phyloP scores from a whole-genome alignment of 495 filamentous ascomycete species.

The Penicillium daleae region DNA sequence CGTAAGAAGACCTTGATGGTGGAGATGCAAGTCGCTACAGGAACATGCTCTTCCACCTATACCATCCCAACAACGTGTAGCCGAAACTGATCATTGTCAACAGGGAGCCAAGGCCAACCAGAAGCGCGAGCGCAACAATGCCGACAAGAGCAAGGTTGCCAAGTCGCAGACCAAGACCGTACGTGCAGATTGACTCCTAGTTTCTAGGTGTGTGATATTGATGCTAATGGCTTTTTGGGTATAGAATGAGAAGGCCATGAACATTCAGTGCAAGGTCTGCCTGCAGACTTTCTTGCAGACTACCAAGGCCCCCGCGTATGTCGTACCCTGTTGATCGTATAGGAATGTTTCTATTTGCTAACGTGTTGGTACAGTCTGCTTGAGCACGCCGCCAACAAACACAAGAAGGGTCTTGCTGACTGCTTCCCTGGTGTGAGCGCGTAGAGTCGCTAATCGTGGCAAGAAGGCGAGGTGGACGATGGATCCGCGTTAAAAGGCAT shows the following conservation, averaged over 20 bases:
- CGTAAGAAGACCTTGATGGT: constrained; percentile 15
- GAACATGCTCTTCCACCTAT: neutral
- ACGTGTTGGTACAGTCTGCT: constrained; percentile 22
- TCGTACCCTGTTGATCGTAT: neutral
- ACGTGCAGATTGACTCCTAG: constrained; percentile 7
- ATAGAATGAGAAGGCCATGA: constrained; percentile 37
- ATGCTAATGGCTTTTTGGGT: neutral
- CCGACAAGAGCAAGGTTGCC: constrained; percentile 25
- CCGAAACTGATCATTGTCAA: constrained; percentile 21
- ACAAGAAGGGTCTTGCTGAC: constrained; percentile 32
- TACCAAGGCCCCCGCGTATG: constrained; percentile 37
- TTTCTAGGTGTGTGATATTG: too few species aligned
- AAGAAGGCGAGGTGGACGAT: neutral
- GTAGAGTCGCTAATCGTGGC: constrained; percentile 3
- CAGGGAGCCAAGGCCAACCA: constrained; percentile 34
- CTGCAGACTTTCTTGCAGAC: constrained; percentile 36
- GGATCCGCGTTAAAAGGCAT: neutral
- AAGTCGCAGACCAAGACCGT: constrained; percentile 34
- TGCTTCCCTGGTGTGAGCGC: constrained; percentile 32
- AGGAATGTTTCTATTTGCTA: neutral
- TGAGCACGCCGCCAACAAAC: constrained; percentile 37
- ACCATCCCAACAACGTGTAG: neutral
- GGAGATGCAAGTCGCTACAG: neutral
- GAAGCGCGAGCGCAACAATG: constrained; percentile 34
- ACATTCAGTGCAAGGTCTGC: constrained; percentile 33